Evolutionary conservation across 495 filamentous ascomycete species (phyloP), one percentile per base, ranked within the genome.

Genomic region (Viridothelium virens): DNA sequence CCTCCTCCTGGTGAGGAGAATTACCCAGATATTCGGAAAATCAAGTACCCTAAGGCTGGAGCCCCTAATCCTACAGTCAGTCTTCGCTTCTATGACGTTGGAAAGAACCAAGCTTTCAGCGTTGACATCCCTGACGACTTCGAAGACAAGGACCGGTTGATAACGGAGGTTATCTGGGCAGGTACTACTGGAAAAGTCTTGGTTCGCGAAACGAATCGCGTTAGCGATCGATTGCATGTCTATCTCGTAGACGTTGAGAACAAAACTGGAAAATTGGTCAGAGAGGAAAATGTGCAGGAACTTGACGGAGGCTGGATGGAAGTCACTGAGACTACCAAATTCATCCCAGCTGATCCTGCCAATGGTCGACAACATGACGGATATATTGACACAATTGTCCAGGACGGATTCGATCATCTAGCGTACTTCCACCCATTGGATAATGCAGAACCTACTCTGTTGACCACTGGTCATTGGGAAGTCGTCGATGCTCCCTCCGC

Each of bases 291-390:
- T 74, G 86, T 97, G 66, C 83, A 85, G 63, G 83, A 84, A 37
- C 77, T 97, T 6, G 94, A 98, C 75, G 92, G 93, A 12, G 94
- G 94, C 53, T 98, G 94, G 94, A 94, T 97, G 69, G 94, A 98
- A 76, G 90, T 96, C 44, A 89, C 91, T 1, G 86, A 97, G 70
- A 83, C 86, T 38, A 97, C 94, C 2, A 84, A 80, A 66, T 96
- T 88, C 72, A 88, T 98, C 63, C 95, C 94, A 7, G 89, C 91
- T 2, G 89, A 96, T 74, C 85, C 89, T 46, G 70, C 75, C 33
- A 92, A 90, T 69, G 90, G 90, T 16, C 86, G 94, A 11, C 80
- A 81, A 44, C 76, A 92, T 31, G 90, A 95, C 74, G 94, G 94
- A 3, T 98, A 98, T 72, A 85, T 98, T 67, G 94, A 98, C 77